These are phyloP conservation scores for Fragaria iinumae DNA, from an alignment of 306 rosid genomes.

Conservation along the genomic window DNA sequence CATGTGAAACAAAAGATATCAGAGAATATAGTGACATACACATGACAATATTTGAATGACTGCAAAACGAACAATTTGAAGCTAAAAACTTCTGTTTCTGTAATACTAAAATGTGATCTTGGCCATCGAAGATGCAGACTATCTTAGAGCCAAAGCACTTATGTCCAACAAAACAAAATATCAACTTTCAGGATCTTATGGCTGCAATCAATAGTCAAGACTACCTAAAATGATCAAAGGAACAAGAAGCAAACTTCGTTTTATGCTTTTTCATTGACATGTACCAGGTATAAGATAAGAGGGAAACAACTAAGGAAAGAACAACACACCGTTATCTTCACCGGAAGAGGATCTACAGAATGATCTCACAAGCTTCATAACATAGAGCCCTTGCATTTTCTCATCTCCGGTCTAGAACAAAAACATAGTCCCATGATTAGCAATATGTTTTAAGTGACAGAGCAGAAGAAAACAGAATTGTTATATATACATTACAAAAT, in stretches of 20 bases:
- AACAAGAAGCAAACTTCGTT: background rate
- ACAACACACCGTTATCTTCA: constrained; percentile 58
- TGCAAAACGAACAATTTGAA: constrained; percentile 7
- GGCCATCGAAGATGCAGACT: background rate
- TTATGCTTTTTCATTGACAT: background rate
- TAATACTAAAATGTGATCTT: background rate
- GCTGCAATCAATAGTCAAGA: background rate
- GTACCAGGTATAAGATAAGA: background rate
- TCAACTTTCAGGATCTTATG: background rate
- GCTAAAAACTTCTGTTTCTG: background rate
- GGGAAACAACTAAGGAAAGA: constrained; percentile 16
- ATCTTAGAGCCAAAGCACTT: background rate
- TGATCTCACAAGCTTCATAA: constrained; percentile 93
- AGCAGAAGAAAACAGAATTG: background rate
- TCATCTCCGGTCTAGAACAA: constrained; percentile 66
- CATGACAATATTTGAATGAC: background rate
- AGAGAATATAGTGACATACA: constrained; percentile 17
- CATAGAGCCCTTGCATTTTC: constrained; percentile 76
- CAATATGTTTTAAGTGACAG: background rate
- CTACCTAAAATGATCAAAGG: constrained; percentile 2
- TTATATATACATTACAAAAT: background rate
- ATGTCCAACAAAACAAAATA: background rate
- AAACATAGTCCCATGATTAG: constrained; percentile 11
- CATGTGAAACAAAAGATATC: constrained; percentile 5
- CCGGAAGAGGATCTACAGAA: constrained; percentile 62